Evolutionary conservation across 2,329 filamentous ascomycete species (phyloP).

Genomic region (Colletotrichum sp.): DNA sequence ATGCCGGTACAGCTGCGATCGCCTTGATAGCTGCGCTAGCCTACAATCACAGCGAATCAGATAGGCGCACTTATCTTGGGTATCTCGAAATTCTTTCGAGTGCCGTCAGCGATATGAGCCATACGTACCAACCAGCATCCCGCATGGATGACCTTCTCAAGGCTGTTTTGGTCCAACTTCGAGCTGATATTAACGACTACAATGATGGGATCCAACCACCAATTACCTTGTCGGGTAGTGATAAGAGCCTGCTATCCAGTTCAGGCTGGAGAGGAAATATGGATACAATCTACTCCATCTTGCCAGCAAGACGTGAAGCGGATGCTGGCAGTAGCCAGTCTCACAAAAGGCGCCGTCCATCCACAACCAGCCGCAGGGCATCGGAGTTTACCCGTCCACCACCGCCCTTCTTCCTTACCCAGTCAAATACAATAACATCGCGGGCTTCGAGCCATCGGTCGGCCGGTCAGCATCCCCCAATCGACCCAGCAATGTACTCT

Average conservation of each 20-base stretch:
- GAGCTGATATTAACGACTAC: constrained; percentile 25
- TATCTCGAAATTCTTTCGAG: constrained; percentile 59
- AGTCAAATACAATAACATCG: constrained; percentile 23
- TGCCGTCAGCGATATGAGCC: constrained; percentile 57
- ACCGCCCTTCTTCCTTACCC: constrained; percentile 30
- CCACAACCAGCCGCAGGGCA: constrained; percentile 28
- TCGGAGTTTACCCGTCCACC: constrained; percentile 34
- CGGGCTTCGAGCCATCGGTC: constrained; percentile 14
- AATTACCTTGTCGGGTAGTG: not conserved
- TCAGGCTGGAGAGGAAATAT: not conserved
- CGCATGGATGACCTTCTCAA: constrained; percentile 58
- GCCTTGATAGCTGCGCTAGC: constrained; percentile 56
- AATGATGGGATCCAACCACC: not conserved
- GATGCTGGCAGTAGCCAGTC: constrained; percentile 28
- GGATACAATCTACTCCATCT: constrained; percentile 25
- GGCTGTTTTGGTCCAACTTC: constrained; percentile 55
- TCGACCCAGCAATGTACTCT: constrained; percentile 30
- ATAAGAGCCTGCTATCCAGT: not conserved
- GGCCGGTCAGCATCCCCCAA: constrained; percentile 20
- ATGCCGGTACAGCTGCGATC: constrained; percentile 59
- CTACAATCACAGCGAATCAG: constrained; percentile 37
- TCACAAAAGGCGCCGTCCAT: constrained; percentile 33
- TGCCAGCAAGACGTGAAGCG: constrained; percentile 36
- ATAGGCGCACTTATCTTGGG: constrained; percentile 42
- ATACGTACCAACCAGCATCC: constrained; percentile 57